Percentiles rank a stretch among this genome's conserved stretches.
Conservation (phyloP, 2,329 filamentous ascomycete genomes). For the Cyclaneusma minus region DNA sequence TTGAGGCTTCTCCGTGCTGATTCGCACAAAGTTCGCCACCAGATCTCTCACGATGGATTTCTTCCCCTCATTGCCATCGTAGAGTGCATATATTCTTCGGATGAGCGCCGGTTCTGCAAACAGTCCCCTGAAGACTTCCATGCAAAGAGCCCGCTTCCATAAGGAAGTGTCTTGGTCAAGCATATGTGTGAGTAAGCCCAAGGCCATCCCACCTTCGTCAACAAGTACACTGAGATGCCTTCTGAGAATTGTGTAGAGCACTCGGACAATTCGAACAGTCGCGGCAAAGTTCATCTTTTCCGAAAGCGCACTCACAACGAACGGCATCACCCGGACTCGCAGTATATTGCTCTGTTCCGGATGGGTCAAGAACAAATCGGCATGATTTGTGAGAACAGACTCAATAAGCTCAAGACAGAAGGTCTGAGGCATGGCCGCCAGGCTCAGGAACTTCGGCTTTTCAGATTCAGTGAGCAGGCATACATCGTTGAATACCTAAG, state of each 20-base stretch:
- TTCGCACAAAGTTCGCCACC: slow-evolving; percentile 75
- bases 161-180: slow-evolving; percentile 70
- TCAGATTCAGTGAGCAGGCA: slow-evolving; percentile 78
- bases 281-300: slow-evolving; percentile 68
- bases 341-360: slow-evolving; percentile 70
- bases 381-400: slow-evolving; percentile 74
- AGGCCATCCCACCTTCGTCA: slow-evolving; percentile 66
- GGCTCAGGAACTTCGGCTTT: slow-evolving; percentile 65
- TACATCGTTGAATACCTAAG: slow-evolving; percentile 71
- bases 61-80: slow-evolving; percentile 57
- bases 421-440: slow-evolving; percentile 62
- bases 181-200: slow-evolving; percentile 70
- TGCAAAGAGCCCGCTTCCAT: slow-evolving; percentile 82
- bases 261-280: slow-evolving; percentile 66
- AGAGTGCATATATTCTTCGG: slow-evolving; percentile 64
- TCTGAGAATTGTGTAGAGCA: slow-evolving; percentile 68
- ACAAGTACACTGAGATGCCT: slow-evolving; percentile 62
- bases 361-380: slow-evolving; percentile 62
- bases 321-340: slow-evolving; percentile 63
- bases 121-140: slow-evolving; percentile 79
- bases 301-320: slow-evolving; percentile 63
- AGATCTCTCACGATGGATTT: slow-evolving; percentile 69
- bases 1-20: slow-evolving; percentile 79
- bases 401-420: slow-evolving; percentile 88
- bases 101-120: slow-evolving; percentile 70